These are phyloP conservation scores for Colletotrichum agaves DNA, from an alignment of 2,329 filamentous ascomycete genomes.

Conservation along the genomic window DNA sequence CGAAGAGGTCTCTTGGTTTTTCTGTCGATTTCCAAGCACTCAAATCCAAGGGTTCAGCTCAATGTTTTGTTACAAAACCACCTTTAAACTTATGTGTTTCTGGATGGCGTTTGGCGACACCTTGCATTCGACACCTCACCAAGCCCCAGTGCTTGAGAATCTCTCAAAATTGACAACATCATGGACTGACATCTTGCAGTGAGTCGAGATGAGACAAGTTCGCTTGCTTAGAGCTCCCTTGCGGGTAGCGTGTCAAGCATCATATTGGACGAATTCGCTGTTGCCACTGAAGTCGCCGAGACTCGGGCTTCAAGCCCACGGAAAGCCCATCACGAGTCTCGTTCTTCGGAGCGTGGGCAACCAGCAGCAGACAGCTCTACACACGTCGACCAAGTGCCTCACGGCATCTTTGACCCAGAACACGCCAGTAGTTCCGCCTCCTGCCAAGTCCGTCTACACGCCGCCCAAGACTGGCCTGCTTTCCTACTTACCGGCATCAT, in stretches of 20 bases:
- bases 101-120: neutral
- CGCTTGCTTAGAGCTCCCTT: constrained; percentile 21
- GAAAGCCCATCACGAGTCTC: constrained; percentile 9
- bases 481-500: constrained; percentile 73
- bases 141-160: neutral
- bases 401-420: constrained; percentile 21
- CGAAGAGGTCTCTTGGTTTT: neutral
- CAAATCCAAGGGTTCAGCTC: too few relatives aligned
- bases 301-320: constrained; percentile 5
- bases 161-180: neutral
- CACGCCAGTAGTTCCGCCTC: constrained; percentile 37
- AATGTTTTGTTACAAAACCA: neutral
- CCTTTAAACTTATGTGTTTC: too few relatives aligned
- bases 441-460: constrained; percentile 59
- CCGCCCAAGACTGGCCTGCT: constrained; percentile 78
- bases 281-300: neutral
- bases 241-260: neutral
- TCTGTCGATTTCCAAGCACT: neutral
- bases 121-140: neutral
- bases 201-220: constrained; percentile 24
- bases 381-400: constrained; percentile 30
- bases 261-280: neutral
- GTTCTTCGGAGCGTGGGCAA: neutral
- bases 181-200: constrained; percentile 8
- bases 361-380: constrained; percentile 18